phyloP scores from a whole-genome alignment of 805 yeast genomes.

The Candida orba region DNA sequence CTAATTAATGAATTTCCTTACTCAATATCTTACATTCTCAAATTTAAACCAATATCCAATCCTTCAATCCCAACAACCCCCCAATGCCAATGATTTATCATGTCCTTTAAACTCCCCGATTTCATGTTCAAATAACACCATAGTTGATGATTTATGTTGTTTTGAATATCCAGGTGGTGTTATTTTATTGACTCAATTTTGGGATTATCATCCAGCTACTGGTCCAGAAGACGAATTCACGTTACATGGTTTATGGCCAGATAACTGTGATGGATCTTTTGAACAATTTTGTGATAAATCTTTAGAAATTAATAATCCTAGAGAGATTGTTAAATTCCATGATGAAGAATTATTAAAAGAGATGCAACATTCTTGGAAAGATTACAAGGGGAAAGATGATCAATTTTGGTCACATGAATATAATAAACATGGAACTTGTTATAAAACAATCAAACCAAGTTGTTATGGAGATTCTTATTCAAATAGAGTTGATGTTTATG shows the following conservation, averaged over 20 bases:
- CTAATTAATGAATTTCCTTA: neutral
- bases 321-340: slow-evolving; percentile 36
- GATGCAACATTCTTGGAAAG: slow-evolving; percentile 67
- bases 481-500: slow-evolving; percentile 44
- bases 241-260: slow-evolving; percentile 86
- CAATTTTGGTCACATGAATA: slow-evolving; percentile 84
- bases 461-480: slow-evolving; percentile 44
- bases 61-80: neutral
- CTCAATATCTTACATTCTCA: too few relatives aligned
- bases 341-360: slow-evolving; percentile 47
- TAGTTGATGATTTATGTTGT: slow-evolving; percentile 62
- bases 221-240: slow-evolving; percentile 72
- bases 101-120: slow-evolving; percentile 57
- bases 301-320: slow-evolving; percentile 43
- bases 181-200: slow-evolving; percentile 79
- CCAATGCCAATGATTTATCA: neutral
- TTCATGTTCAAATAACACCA: slow-evolving; percentile 52
- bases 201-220: slow-evolving; percentile 77
- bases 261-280: slow-evolving; percentile 76
- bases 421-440: slow-evolving; percentile 92
- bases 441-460: slow-evolving; percentile 64
- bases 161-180: slow-evolving; percentile 85
- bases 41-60: too few relatives aligned
- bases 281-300: slow-evolving; percentile 68
- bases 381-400: slow-evolving; percentile 60